Base-by-base conservation (phyloP, 2,329 filamentous ascomycete species). In the Diatrype stigma region DNA sequence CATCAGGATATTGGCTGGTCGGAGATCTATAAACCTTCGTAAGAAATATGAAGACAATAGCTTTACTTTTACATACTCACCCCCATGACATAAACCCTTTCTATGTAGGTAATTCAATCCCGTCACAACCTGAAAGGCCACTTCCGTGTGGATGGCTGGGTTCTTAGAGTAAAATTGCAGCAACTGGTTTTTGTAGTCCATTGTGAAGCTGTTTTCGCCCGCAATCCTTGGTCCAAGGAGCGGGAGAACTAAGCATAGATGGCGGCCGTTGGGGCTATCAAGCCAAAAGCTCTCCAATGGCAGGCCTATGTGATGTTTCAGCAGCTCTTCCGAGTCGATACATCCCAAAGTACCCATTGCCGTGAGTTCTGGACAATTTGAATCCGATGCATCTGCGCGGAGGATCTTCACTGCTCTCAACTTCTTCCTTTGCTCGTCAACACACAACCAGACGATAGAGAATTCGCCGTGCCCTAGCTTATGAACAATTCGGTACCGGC, bases 381-480 rank as follows among this genome's bases (percentile, higher is more conserved):
- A n/a, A n/a, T n/a, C n/a, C n/a, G n/a, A n/a, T n/a, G n/a, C n/a
- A n/a, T n/a, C n/a, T n/a, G n/a, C n/a, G n/a, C n/a, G n/a, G n/a
- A n/a, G n/a, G n/a, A n/a, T n/a, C n/a, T n/a, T n/a, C n/a, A n/a
- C n/a, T n/a, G n/a, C n/a, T n/a, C n/a, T n/a, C n/a, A n/a, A 42
- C 47, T 19, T 50, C 40, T 23, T 55, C 48, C 42, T 56, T 55
- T 21, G 17, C 5, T 32, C 44, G 37, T 60, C 58, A 32, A 48
- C 52, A 44, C 53, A 59, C 49, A 63, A 57, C 62, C 62, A 63
- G 26, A 64, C 60, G 2, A 56, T 61, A 30, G 52, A 54, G 21
- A 53, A 59, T 1, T 56, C 56, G 16, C 61, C 61, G 19, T 46
- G 46, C 6, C 60, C 61, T 19, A 62, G 57, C 49, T 62, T 63